These are phyloP conservation scores for Styphnolobium japonicum DNA, from an alignment of 306 rosid species.

Conservation along the genomic window DNA sequence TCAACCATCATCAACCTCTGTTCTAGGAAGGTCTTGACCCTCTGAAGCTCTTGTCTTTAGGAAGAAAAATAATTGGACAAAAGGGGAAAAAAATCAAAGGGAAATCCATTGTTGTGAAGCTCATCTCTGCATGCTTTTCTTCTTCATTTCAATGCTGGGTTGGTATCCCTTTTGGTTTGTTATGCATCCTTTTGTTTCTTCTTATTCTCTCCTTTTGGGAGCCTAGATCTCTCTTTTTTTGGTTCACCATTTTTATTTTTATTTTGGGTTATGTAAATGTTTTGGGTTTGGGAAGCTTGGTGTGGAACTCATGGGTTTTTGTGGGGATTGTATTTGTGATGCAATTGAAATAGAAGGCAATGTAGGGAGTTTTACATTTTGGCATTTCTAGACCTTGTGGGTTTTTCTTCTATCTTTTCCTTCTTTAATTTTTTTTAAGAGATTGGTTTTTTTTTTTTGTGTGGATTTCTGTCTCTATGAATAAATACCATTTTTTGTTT, in stretches of 20 bases:
- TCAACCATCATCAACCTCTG: too few species aligned
- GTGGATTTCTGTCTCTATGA: neutral
- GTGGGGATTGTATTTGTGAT: constrained; percentile 15
- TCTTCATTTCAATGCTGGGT: constrained; percentile 45
- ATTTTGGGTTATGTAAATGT: neutral
- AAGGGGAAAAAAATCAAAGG: too few species aligned
- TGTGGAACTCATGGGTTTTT: constrained; percentile 17
- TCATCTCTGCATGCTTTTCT: constrained; percentile 7
- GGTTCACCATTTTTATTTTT: neutral
- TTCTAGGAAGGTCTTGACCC: too few species aligned
- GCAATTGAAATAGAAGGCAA: neutral
- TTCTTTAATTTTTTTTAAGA: neutral
- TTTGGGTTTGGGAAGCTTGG: neutral
- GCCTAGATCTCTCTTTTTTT: constrained; percentile 27
- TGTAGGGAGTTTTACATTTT: constrained; percentile 17
- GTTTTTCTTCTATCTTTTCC: neutral
- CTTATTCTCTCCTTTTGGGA: neutral
- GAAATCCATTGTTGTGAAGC: too few species aligned
- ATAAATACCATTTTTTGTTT: neutral
- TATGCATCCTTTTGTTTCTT: neutral
- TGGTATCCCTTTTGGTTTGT: neutral
- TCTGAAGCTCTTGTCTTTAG: too few species aligned
- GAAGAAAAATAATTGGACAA: too few species aligned
- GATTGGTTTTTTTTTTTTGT: neutral
- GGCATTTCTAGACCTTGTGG: neutral